Conservation (phyloP, 2,329 filamentous ascomycete species). For the Talaromyces albobiverticillius region DNA sequence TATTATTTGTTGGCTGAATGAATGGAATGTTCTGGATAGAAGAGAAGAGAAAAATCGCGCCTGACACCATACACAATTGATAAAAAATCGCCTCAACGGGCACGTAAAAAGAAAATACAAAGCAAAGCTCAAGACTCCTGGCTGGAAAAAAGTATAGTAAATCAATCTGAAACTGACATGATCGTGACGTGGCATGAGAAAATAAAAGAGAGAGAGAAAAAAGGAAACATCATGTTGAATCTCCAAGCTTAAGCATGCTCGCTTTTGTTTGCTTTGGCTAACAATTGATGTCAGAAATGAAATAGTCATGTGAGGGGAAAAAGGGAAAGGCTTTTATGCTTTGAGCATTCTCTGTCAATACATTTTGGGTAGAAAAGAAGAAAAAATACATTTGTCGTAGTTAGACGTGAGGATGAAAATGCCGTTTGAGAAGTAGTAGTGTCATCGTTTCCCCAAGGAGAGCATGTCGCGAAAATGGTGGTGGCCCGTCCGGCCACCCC, state of each 20-base stretch:
- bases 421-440: no score
- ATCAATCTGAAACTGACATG: no score
- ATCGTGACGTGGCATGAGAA: background rate
- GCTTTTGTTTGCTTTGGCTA: background rate
- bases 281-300: background rate
- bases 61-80: slow-evolving; percentile 1
- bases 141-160: background rate
- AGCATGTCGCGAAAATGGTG: slow-evolving; percentile 7
- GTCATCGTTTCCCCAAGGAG: slow-evolving; percentile 2
- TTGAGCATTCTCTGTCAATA: no score
- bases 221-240: background rate
- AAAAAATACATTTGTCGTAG: background rate
- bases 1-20: background rate
- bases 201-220: background rate
- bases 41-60: background rate
- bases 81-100: background rate
- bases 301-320: background rate
- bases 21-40: background rate
- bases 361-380: no score
- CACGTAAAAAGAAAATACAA: background rate
- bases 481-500: background rate
- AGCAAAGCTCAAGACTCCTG: background rate
- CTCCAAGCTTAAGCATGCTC: background rate
- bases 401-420: background rate
- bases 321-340: background rate